Evolutionary conservation across 305 asterid species (phyloP), one percentile per base, ranked within the genome.

Genomic region (Solanum hybrid): DNA sequence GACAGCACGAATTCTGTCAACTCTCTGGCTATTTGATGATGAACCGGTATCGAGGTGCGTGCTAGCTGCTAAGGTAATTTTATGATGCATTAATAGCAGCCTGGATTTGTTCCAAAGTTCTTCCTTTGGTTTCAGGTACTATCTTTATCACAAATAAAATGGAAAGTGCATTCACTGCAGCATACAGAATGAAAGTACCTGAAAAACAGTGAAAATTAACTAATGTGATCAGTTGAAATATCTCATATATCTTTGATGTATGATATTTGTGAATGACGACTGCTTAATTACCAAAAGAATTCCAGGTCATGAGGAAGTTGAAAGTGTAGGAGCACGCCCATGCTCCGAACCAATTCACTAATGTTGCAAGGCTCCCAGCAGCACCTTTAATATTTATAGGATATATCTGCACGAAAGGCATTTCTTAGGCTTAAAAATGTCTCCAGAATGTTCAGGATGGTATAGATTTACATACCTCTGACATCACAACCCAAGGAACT

Each of bases 401-500:
- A 90, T 96, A 97, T 92, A 96, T 95, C 99, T 97, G 90, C 85
- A 92, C 29, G 67, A 14, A 34, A 61, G 18, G 16, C 12, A 67
- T 83, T 40, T 87, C 77, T 90, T 87, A 90, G 90, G 76, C 67
- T 77, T n/a, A 33, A 85, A 61, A 22, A 36, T 12, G 76, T 75
- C 14, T 22, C 22, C 0, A 37, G 16, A 51, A 71, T 26, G 61
- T 87, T 12, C 78, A 67, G 85, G 37, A 31, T n/a, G 18, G 26
- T 33, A 12, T 51, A n/a, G 36, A 69, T 71, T 37, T 51, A 88
- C 91, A 31, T 93, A 97, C 99, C 99, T 97, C 98, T 9, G 99
- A 97, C 99, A 97, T 97, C 89, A 97, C 95, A 88, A 97, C 99
- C 99, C 99, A 97, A 28, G 99, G 99, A 93, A 97, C 98, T 90